A percentile compares a stretch with the other conserved stretches of the same genome.
Evolutionary conservation across 305 asterid genomes (phyloP).

Genomic region (Coffea humblotiana): DNA sequence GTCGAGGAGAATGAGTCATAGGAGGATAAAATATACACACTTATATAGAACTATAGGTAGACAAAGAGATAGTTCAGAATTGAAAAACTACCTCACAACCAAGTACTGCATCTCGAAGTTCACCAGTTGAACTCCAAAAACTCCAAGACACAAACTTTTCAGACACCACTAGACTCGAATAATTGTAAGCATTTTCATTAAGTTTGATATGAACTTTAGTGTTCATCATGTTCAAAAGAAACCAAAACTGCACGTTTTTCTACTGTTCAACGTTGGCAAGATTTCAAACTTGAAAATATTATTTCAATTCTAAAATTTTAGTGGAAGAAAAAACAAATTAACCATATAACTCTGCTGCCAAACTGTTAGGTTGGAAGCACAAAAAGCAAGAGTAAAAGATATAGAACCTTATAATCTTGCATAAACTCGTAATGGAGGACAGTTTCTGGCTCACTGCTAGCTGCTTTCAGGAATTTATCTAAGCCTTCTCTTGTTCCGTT

Average conservation of each 20-base stretch:
- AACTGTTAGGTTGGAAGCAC: background rate
- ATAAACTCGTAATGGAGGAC: constrained; percentile 97
- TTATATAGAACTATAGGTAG: background rate
- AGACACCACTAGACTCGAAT: background rate
- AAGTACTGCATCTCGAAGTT: background rate
- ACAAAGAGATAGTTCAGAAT: background rate
- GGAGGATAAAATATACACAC: background rate
- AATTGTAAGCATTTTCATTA: background rate
- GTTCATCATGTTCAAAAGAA: background rate
- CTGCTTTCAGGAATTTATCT: constrained; percentile 95
- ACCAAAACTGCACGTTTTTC: background rate
- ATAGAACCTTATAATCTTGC: constrained; percentile 96
- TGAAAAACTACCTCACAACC: background rate
- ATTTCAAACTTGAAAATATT: background rate
- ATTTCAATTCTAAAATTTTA: background rate
- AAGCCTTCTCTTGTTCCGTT: constrained; percentile 94
- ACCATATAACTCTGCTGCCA: background rate
- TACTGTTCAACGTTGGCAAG: background rate
- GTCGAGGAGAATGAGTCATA: background rate
- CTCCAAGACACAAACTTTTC: background rate
- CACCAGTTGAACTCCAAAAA: background rate
- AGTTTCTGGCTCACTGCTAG: constrained; percentile 96
- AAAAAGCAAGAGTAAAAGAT: background rate
- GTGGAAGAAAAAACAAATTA: background rate
- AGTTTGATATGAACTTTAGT: background rate